Evolutionary conservation across 495 filamentous ascomycete genomes (phyloP).

Genomic region (Penicillium cataractarum): DNA sequence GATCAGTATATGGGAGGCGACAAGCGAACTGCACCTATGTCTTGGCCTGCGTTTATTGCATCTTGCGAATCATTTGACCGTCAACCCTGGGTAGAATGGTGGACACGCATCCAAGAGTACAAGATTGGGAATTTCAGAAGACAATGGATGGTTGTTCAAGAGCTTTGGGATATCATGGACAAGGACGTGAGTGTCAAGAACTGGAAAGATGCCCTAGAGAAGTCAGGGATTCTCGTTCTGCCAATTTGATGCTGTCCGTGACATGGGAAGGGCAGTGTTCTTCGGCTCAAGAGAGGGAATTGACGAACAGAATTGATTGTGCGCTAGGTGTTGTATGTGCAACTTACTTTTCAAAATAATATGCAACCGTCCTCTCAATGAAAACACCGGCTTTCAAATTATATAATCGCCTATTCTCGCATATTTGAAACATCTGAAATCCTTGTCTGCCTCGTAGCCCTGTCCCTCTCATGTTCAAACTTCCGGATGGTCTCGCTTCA

Average conservation of each 20-base stretch:
- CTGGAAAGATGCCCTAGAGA: not conserved
- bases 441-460: too few relatives aligned
- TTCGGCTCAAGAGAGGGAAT: too few relatives aligned
- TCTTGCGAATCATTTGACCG: slow-evolving; percentile 7
- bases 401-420: too few relatives aligned
- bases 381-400: too few relatives aligned
- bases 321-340: too few relatives aligned
- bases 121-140: not conserved
- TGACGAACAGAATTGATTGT: too few relatives aligned
- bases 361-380: too few relatives aligned
- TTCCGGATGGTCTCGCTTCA: not conserved
- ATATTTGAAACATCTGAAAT: too few relatives aligned
- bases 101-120: not conserved
- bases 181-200: not conserved
- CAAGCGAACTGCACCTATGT: slow-evolving; percentile 15
- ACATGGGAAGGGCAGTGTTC: too few relatives aligned
- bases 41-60: slow-evolving; percentile 20
- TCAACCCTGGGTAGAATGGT: not conserved
- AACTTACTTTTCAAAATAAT: too few relatives aligned
- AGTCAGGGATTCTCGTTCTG: not conserved
- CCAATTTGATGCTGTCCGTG: not conserved
- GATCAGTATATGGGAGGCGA: slow-evolving; percentile 2
- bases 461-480: not conserved
- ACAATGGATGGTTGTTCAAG: not conserved
- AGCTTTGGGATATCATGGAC: not conserved